Percentiles rank a stretch among this genome's conserved stretches.
phyloP scores from a whole-genome alignment of 179 eudicot species.

The Vitellaria paradoxa region DNA sequence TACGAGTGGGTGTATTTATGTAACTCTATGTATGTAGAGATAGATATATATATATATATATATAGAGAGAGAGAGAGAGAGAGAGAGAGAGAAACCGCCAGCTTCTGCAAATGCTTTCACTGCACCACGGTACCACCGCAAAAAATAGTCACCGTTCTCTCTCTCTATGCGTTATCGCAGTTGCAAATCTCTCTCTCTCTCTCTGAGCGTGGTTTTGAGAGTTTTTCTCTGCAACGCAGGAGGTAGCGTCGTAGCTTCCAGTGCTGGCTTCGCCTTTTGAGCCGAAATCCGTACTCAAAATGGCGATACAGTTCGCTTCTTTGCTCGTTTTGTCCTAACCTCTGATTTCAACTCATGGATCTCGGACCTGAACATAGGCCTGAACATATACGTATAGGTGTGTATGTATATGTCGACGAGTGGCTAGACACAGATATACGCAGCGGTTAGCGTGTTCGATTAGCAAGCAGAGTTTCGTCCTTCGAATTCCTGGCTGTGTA shows the following conservation, averaged over 20 bases:
- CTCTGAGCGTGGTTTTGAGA: neutral
- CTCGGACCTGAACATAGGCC: neutral
- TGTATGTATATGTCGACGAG: neutral
- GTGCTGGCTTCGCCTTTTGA: neutral
- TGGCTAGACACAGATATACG: neutral
- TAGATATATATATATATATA: no score
- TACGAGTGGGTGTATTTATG: constrained; percentile 31
- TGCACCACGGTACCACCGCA: constrained; percentile 15
- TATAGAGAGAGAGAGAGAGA: neutral
- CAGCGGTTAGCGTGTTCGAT: neutral
- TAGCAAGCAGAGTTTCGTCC: neutral
- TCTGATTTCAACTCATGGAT: neutral
- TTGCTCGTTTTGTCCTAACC: neutral
- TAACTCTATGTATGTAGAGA: neutral
- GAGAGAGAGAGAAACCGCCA: constrained; percentile 24
- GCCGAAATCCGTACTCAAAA: neutral
- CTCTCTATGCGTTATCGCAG: neutral
- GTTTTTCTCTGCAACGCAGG: neutral
- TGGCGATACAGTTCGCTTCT: neutral
- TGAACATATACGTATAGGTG: neutral
- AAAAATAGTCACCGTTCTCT: constrained; percentile 5
- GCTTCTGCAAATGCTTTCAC: constrained; percentile 22
- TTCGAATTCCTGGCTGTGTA: neutral
- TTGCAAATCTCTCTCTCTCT: neutral
- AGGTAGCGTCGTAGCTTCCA: neutral